A percentile compares a stretch with the other conserved stretches of the same genome.
Evolutionary conservation across 1,284 basidiomycete genomes (phyloP).

Genomic region (Fomitiporia mediterranea): DNA sequence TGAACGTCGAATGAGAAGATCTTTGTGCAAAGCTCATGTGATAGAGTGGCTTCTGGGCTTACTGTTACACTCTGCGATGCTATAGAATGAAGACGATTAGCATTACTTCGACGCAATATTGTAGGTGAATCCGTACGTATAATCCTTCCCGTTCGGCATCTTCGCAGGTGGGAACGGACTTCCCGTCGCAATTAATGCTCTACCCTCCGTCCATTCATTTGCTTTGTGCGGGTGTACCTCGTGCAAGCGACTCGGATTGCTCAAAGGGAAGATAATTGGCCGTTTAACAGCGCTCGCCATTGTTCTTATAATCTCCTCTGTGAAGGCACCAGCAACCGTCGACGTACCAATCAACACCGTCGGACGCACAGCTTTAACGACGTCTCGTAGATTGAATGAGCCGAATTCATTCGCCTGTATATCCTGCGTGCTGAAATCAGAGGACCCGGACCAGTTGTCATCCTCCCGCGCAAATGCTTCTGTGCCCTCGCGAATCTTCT

Average conservation of each 20-base stretch:
- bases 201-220: conserved; percentile 72
- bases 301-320: conserved; percentile 64
- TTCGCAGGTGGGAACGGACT: conserved; percentile 78
- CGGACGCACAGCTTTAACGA: conserved; percentile 61
- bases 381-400: conserved; percentile 56
- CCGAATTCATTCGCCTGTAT: conserved; percentile 37
- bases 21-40: too few species aligned
- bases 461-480: conserved; percentile 55
- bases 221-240: conserved; percentile 74
- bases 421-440: conserved; percentile 25
- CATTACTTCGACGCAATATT: neutral
- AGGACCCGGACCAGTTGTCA: conserved; percentile 40
- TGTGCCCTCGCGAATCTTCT: conserved; percentile 48
- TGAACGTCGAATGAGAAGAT: too few species aligned
- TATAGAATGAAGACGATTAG: conserved; percentile 24
- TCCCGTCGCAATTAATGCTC: conserved; percentile 75
- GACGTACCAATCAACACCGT: conserved; percentile 82
- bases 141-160: conserved; percentile 62
- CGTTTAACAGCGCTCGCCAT: conserved; percentile 66
- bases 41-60: conserved; percentile 21
- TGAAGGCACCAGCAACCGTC: conserved; percentile 77
- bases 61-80: conserved; percentile 74
- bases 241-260: conserved; percentile 74
- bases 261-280: conserved; percentile 80
- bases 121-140: conserved; percentile 42